phyloP scores from a whole-genome alignment of 345 rosid species.

The Durio zibethinus region DNA sequence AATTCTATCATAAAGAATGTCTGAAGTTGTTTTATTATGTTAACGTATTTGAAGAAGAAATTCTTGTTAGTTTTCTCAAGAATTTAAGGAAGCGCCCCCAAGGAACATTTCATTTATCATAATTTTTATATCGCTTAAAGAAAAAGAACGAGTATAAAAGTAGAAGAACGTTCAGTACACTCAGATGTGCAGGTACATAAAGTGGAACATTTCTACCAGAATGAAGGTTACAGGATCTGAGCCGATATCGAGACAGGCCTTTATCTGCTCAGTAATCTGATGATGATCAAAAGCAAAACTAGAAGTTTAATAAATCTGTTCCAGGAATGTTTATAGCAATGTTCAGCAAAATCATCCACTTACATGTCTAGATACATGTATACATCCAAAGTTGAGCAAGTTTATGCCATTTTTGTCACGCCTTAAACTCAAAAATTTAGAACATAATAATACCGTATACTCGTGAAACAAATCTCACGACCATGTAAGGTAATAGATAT shows the following conservation, averaged over 20 bases:
- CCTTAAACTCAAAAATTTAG: too few relatives aligned
- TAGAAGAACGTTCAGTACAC: too few relatives aligned
- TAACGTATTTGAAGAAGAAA: not conserved
- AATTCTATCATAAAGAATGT: slow-evolving; percentile 20
- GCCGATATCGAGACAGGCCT: not conserved
- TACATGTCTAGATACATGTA: not conserved
- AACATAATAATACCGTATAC: too few relatives aligned
- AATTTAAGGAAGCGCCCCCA: not conserved
- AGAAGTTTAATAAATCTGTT: not conserved
- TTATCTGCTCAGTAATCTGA: not conserved
- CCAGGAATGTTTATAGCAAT: not conserved
- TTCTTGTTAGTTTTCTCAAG: not conserved
- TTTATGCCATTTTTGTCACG: too few relatives aligned
- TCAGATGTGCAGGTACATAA: not conserved
- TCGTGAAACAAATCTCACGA: too few relatives aligned
- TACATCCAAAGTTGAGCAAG: too few relatives aligned
- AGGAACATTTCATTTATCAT: not conserved
- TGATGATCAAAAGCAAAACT: not conserved
- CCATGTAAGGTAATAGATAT: too few relatives aligned
- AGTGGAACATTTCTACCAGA: not conserved
- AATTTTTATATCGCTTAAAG: not conserved
- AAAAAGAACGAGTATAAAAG: too few relatives aligned
- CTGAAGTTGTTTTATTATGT: not conserved
- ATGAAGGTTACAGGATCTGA: not conserved
- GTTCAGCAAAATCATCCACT: not conserved